Evolutionary conservation across 768 basidiomycete species (phyloP), one percentile per base, ranked within the genome.

Genomic region (Collybiopsis confluens): DNA sequence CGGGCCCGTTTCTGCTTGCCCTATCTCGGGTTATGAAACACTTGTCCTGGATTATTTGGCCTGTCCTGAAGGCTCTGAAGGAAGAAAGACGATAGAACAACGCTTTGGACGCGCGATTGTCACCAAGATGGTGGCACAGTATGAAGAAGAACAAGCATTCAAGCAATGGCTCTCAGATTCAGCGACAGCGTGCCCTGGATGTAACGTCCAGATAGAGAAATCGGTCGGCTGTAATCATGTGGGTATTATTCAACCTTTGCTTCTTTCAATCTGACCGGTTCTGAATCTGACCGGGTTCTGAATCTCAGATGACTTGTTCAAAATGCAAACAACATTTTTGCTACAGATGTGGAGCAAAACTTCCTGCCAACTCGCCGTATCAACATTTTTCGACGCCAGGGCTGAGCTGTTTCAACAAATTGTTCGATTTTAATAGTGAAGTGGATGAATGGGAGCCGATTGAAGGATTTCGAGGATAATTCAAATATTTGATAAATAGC

Each of bases 161-260:
- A 76, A 74, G 59, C 71, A 79, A 60, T 95, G 89, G 90, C 72
- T 95, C 24, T 75, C 82, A 26, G 63, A 71, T 30, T 81, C 79
- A 38, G 89, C 92, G 10, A 86, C 77, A 68, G 71, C 73, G 18
- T 90, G 89, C 64, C 88, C 92, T 3, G 83, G 83, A 4, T 95
- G 93, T 68, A 60, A 69, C 4, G 77, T 89, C 13, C 73, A 79
- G 55, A 86, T 93, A 10, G 87, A 90, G 69, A 90, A 91, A 69
- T 79, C 75, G 16, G 59, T 77, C 55, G 92, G 92, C 1, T 95
- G 93, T 70, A 95, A 95, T 67, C 93, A 96, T 70, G 92, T 92
- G 71, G 57, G 85, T 72, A 55, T n/a, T n/a, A n/a, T n/a, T n/a
- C n/a, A n/a, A n/a, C n/a, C n/a, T n/a, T n/a, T n/a, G n/a, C n/a